A percentile compares a stretch with the other conserved stretches of the same genome.
Evolutionary conservation across 176 grass and related monocot species (phyloP).

Genomic region (Pontederia paniculata): DNA sequence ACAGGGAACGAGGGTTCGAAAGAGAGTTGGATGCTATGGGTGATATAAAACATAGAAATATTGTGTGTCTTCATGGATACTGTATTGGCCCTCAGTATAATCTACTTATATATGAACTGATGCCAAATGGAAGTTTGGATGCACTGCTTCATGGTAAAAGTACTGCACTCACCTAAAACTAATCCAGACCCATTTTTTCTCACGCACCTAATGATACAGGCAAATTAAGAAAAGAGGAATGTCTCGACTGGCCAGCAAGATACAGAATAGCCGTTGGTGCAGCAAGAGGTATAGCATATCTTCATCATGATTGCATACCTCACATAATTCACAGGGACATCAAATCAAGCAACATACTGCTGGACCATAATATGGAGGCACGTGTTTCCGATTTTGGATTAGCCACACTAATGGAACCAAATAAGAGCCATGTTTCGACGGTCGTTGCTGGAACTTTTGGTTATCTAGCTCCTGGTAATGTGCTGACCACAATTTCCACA

Average conservation of each 20-base stretch:
- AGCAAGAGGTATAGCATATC: conserved; percentile 56
- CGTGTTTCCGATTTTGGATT: conserved; percentile 81
- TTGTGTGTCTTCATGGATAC: conserved; percentile 62
- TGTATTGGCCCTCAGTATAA: conserved; percentile 64
- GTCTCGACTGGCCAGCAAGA: conserved; percentile 39
- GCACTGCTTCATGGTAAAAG: conserved; percentile 31
- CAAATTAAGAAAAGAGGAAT: conserved; percentile 22
- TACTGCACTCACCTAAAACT: neutral
- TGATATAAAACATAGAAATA: conserved; percentile 79
- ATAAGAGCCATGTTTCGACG: conserved; percentile 67
- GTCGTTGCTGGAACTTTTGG: conserved; percentile 71
- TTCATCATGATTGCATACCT: conserved; percentile 76
- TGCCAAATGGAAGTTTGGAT: conserved; percentile 81
- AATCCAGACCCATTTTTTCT: neutral
- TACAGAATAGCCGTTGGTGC: conserved; percentile 51
- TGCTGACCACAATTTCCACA: no score
- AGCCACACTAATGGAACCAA: conserved; percentile 52
- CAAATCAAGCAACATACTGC: conserved; percentile 85
- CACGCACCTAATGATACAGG: conserved; percentile 9
- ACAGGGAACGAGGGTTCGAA: conserved; percentile 64
- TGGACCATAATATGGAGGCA: conserved; percentile 69
- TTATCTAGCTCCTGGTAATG: conserved; percentile 66
- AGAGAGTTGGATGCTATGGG: conserved; percentile 71
- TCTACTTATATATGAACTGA: conserved; percentile 86
- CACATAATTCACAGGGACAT: conserved; percentile 81